Conservation (phyloP, 179 eudicot genomes). For the Pouteria campechiana region DNA sequence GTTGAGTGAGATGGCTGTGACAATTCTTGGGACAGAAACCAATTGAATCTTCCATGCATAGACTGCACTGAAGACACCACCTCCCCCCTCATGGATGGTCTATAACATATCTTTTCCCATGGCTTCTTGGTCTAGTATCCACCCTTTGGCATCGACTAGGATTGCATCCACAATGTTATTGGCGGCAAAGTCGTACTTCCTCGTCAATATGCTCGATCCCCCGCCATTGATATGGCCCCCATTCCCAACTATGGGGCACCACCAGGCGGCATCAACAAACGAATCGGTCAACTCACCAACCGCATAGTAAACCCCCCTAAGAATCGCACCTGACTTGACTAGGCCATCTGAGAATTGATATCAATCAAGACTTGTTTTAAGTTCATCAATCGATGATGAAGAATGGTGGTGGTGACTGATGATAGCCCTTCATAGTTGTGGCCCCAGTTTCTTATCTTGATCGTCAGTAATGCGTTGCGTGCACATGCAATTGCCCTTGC, state of each 20-base stretch:
- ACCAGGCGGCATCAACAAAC: no score
- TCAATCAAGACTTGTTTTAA: no score
- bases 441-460: no score
- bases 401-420: no score
- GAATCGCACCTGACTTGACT: no score
- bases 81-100: not conserved
- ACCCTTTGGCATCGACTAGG: not conserved
- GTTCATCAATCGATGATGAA: no score
- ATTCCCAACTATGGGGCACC: not conserved
- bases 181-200: not conserved
- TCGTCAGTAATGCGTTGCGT: no score
- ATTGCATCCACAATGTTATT: not conserved
- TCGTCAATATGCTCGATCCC: not conserved
- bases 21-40: not conserved
- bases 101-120: constrained; percentile 1
- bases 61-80: not conserved
- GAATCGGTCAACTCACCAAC: no score
- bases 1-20: not conserved
- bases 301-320: no score
- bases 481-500: no score
- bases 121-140: not conserved
- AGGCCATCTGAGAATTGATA: no score
- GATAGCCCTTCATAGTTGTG: no score
- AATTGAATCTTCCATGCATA: not conserved
- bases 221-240: not conserved